Evolutionary conservation across 352 stramenopile genomes (phyloP).

Genomic region (Pythium brassicae): DNA sequence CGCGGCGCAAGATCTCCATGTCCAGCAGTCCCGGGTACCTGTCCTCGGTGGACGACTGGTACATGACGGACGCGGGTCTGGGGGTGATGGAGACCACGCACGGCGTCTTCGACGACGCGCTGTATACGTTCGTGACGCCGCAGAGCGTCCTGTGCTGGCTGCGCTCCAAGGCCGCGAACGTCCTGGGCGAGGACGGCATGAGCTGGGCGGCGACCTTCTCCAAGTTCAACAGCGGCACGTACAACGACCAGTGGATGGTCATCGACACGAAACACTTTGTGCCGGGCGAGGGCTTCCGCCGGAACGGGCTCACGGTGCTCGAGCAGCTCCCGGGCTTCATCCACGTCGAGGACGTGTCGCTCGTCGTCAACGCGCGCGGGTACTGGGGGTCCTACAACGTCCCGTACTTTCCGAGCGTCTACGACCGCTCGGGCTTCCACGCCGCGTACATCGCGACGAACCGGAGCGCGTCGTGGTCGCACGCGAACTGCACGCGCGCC

Average conservation of each 20-base stretch:
- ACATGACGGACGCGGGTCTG: constrained; percentile 51
- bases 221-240: constrained; percentile 68
- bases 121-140: constrained; percentile 47
- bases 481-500: constrained; percentile 39
- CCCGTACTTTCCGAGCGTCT: constrained; percentile 67
- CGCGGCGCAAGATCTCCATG: constrained; percentile 52
- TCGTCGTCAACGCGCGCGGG: constrained; percentile 36
- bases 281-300: constrained; percentile 29
- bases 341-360: constrained; percentile 50
- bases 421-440: constrained; percentile 49
- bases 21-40: constrained; percentile 73
- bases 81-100: constrained; percentile 73
- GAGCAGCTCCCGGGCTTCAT: constrained; percentile 70
- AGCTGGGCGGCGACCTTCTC: constrained; percentile 45
- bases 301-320: constrained; percentile 51
- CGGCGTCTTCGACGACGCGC: constrained; percentile 41
- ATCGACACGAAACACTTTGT: constrained; percentile 60
- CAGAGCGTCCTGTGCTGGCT: constrained; percentile 65
- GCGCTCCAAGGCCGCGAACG: constrained; percentile 49
- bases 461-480: constrained; percentile 31
- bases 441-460: constrained; percentile 30
- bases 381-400: constrained; percentile 85
- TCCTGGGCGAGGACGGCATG: constrained; percentile 33
- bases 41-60: constrained; percentile 79
- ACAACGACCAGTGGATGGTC: constrained; percentile 87